Conservation (phyloP, 495 filamentous ascomycete species). For the Talaromyces trachyspermus region DNA sequence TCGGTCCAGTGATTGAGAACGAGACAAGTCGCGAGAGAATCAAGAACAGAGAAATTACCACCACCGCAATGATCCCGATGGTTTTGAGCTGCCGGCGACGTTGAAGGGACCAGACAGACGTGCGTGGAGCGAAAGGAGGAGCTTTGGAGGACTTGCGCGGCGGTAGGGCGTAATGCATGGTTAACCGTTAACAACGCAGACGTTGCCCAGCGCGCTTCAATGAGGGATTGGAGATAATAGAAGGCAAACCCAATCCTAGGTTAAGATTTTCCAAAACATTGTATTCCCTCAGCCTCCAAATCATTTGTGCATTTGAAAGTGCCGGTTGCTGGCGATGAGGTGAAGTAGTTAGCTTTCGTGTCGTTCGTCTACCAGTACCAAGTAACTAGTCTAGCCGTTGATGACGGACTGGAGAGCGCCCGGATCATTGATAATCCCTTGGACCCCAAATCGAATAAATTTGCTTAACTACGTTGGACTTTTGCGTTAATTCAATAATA, state of each 20-base stretch:
- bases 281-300: neutral
- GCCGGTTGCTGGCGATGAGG: neutral
- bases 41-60: constrained; percentile 53
- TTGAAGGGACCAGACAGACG: constrained; percentile 52
- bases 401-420: no score
- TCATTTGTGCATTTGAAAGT: neutral
- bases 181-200: neutral
- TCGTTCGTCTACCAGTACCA: no score
- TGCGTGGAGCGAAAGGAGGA: constrained; percentile 48
- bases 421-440: constrained; percentile 7
- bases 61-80: constrained; percentile 49
- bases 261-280: constrained; percentile 2
- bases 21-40: constrained; percentile 48
- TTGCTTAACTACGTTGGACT: no score
- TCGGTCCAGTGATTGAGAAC: constrained; percentile 21
- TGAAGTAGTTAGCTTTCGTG: neutral
- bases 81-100: constrained; percentile 61
- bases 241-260: neutral
- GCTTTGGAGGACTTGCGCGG: constrained; percentile 55
- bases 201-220: neutral
- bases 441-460: neutral
- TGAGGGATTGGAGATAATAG: neutral
- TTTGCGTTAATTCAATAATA: neutral
- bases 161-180: constrained; percentile 89
- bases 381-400: no score